Base-by-base conservation (phyloP, 306 rosid species). In the Castanea crenata region DNA sequence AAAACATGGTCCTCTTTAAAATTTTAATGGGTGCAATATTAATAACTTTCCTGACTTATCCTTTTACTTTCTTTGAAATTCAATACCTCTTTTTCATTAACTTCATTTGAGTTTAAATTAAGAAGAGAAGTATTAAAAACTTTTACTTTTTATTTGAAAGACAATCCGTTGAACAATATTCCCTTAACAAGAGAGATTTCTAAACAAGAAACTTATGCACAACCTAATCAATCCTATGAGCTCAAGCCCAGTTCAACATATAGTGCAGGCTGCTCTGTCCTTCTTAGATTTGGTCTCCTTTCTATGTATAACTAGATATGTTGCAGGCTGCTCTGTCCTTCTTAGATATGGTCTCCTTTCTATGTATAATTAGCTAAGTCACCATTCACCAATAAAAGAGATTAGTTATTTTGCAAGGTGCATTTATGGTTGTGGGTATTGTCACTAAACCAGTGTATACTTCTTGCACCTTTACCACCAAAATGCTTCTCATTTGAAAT, bases 141-240 rank as follows among this genome's bases (percentile, higher is more conserved):
- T 7, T 41, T 41, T 8, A 41, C 46, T 41, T 2, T 41, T 41
- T 49, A 49, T 49, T 49, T 49, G 16, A 49, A 49, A 49, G 16
- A 49, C 54, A 49, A 49, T 49, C 54, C 16, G 0, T 49, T 49
- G 5, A 49, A 0, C 16, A 49, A 12, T 49, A 13, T 49, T 49
- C 16, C 14, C 54, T 49, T 49, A 49, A 49, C 12, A 49, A 49
- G 54, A 13, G 14, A 49, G 54, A 49, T 49, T 49, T 49, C 54
- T 11, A 49, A 12, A 49, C 54, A 49, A 49, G 54, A 49, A 34
- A 74, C 55, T 29, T 54, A 51, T 35, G 31, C 46, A 23, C 44
- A 78, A 51, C 74, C 44, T 73, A 73, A 77, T 68, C 18, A 58
- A 9, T 34, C 70, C 31, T 56, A 82, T 55, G 46, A 12, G 12